Conservation (phyloP, 2,329 filamentous ascomycete genomes). For the Beauveria australis region DNA sequence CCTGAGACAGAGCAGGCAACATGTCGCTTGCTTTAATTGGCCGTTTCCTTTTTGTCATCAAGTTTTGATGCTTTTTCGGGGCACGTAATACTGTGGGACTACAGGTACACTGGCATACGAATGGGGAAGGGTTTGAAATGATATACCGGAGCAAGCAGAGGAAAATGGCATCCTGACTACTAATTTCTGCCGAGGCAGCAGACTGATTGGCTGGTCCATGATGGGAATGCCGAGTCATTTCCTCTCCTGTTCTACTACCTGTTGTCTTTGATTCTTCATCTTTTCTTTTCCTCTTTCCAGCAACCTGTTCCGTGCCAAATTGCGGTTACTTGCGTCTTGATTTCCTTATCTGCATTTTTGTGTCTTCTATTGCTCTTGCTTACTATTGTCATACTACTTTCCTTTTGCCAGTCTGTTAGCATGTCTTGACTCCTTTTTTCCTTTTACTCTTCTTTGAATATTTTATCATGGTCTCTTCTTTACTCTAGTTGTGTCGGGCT, state of each 20-base stretch:
- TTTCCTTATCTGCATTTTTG: conserved; percentile 11
- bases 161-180: conserved; percentile 24
- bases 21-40: conserved; percentile 8
- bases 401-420: conserved; percentile 18
- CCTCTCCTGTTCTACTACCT: conserved; percentile 16
- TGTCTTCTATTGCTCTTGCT: conserved; percentile 3
- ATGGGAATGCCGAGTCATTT: conserved; percentile 29
- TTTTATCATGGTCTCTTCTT: conserved; percentile 19
- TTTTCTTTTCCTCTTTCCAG: conserved; percentile 26
- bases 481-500: conserved; percentile 8
- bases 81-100: conserved; percentile 11
- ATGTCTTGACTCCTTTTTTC: conserved; percentile 23
- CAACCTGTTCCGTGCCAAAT: conserved; percentile 29
- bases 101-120: conserved; percentile 12
- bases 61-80: conserved; percentile 14
- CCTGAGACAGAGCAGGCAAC: conserved; percentile 29
- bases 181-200: conserved; percentile 36
- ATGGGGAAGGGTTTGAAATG: conserved; percentile 7
- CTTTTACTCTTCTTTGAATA: conserved; percentile 57
- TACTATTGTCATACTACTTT: conserved; percentile 19
- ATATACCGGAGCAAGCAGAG: conserved; percentile 17
- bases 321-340: conserved; percentile 10
- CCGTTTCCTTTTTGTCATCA: conserved; percentile 7
- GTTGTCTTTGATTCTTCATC: conserved; percentile 31
- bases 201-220: conserved; percentile 44